Percentiles rank a stretch among this genome's conserved stretches.
Conservation (phyloP, 2,329 filamentous ascomycete species). For the Aspergillus sp. region DNA sequence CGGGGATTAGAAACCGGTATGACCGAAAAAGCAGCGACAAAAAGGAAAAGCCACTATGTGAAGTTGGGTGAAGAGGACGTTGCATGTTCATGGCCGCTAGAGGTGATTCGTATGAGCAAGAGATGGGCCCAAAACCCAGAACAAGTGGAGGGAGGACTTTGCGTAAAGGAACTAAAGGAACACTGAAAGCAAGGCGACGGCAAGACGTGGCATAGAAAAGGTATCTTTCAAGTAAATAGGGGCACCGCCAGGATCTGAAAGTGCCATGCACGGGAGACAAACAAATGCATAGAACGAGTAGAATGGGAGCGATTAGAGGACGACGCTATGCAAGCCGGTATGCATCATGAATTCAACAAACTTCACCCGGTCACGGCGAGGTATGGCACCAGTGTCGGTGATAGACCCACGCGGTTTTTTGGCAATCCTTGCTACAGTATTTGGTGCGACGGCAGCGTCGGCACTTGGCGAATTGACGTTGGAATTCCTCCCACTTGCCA, state of each 20-base stretch:
- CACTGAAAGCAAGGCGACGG: slow-evolving; percentile 13
- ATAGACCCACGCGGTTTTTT: slow-evolving; percentile 98
- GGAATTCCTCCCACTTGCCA: slow-evolving; percentile 97
- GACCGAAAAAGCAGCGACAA: slow-evolving; percentile 6
- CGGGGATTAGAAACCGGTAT: slow-evolving; percentile 13
- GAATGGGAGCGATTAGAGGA: slow-evolving; percentile 32
- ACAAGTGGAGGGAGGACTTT: slow-evolving; percentile 24
- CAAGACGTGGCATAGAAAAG: slow-evolving; percentile 38
- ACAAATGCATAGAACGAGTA: slow-evolving; percentile 30
- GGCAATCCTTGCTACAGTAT: slow-evolving; percentile 99
- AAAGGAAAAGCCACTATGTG: slow-evolving; percentile 4
- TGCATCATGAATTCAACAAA: slow-evolving; percentile 40
- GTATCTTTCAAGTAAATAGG: slow-evolving; percentile 43
- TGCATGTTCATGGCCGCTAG: slow-evolving; percentile 30
- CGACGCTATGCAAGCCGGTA: slow-evolving; percentile 44
- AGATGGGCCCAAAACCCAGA: slow-evolving; percentile 21
- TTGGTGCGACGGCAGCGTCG: slow-evolving; percentile 94
- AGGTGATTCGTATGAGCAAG: slow-evolving; percentile 24
- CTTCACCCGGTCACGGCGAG: slow-evolving; percentile 37
- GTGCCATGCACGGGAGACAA: slow-evolving; percentile 42
- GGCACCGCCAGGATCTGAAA: slow-evolving; percentile 43
- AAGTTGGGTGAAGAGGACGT: slow-evolving; percentile 14
- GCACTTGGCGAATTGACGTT: slow-evolving; percentile 97
- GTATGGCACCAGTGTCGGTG: slow-evolving; percentile 91
- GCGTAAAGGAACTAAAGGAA: slow-evolving; percentile 9